Conservation (phyloP, 1,284 basidiomycete genomes). For the Grifola frondosa region DNA sequence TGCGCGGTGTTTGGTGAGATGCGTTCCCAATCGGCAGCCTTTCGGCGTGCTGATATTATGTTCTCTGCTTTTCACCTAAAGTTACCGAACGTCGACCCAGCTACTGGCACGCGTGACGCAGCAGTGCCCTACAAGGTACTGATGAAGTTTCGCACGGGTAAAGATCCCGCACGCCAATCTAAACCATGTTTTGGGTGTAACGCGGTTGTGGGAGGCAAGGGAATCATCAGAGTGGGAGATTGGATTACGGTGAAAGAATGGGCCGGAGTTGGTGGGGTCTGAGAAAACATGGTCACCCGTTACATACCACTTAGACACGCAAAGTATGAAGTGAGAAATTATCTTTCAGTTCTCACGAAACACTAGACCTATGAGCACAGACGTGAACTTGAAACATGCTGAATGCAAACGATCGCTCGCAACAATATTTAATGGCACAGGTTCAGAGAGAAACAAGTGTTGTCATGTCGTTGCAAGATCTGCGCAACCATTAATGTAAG, state of each 20-base stretch:
- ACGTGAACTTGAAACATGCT: no score
- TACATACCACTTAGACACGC: no score
- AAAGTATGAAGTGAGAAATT: no score
- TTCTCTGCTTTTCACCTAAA: constrained; percentile 26
- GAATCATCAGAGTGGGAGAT: constrained; percentile 58
- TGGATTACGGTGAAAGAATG: constrained; percentile 48
- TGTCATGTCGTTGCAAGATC: no score
- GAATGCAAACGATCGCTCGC: no score
- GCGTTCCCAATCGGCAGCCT: not conserved
- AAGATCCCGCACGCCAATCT: constrained; percentile 46
- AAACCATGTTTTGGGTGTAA: constrained; percentile 67
- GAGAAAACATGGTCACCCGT: no score
- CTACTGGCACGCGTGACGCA: constrained; percentile 62
- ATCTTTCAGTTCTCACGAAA: no score
- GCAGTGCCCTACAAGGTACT: constrained; percentile 74
- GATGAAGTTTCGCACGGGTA: constrained; percentile 62
- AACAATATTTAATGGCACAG: no score
- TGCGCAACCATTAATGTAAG: no score
- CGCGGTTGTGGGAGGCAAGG: constrained; percentile 47
- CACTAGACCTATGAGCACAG: no score
- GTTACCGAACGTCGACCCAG: constrained; percentile 71
- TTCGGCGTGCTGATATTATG: constrained; percentile 3
- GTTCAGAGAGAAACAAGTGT: no score
- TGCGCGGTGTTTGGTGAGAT: constrained; percentile 68
- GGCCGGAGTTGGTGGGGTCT: no score